These are phyloP conservation scores for Thalassia testudinum DNA, from an alignment of 116 monocot genomes.

Conservation along the genomic window DNA sequence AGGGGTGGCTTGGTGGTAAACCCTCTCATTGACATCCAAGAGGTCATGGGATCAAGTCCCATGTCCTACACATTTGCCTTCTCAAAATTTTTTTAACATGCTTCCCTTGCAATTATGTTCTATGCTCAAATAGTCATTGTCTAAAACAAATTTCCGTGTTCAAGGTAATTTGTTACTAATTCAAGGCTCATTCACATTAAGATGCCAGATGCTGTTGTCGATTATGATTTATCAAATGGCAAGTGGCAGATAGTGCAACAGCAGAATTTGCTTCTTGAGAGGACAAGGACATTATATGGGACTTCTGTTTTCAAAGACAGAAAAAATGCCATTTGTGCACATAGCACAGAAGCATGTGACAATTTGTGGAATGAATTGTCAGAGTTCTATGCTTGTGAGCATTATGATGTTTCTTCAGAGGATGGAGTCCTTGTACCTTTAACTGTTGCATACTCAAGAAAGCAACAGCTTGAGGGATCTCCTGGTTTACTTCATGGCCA, in stretches of 20 bases:
- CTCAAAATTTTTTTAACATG: constrained; percentile 1
- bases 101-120: background rate
- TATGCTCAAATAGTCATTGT: no score
- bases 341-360: constrained; percentile 17
- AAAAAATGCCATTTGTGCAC: constrained; percentile 3
- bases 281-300: constrained; percentile 70
- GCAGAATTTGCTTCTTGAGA: constrained; percentile 76
- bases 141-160: no score
- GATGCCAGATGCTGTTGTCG: constrained; percentile 97
- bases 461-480: constrained; percentile 56
- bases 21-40: no score
- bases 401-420: constrained; percentile 57
- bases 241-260: constrained; percentile 91
- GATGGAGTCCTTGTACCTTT: constrained; percentile 61
- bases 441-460: constrained; percentile 72
- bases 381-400: constrained; percentile 88
- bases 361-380: constrained; percentile 69
- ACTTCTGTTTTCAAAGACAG: constrained; percentile 20
- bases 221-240: constrained; percentile 74
- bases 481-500: constrained; percentile 89
- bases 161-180: background rate
- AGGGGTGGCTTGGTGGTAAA: no score
- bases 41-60: no score
- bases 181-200: constrained; percentile 8
- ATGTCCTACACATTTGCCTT: no score